These are phyloP conservation scores for Alopecurus myosuroides DNA, from an alignment of 176 grass and related monocot species.

Conservation along the genomic window DNA sequence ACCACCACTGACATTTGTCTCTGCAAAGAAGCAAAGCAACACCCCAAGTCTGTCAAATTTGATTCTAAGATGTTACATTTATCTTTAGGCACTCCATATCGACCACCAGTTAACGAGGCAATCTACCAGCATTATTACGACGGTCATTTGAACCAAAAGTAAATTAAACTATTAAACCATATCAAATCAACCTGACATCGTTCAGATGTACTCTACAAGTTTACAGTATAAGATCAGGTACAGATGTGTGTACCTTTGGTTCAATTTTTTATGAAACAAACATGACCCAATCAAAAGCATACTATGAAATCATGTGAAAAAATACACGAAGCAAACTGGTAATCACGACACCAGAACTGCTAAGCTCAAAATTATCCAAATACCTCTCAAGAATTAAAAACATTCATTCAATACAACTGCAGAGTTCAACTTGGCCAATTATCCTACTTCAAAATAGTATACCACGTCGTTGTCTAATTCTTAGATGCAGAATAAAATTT, in stretches of 20 bases:
- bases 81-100: neutral
- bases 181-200: neutral
- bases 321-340: neutral
- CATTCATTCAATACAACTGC: neutral
- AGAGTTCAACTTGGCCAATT: neutral
- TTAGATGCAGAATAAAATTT: neutral
- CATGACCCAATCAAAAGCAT: neutral
- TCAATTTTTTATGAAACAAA: neutral
- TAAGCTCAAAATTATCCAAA: neutral
- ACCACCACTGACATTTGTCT: conserved; percentile 97
- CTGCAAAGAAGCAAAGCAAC: conserved; percentile 40
- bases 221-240: neutral
- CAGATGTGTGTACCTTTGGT: neutral
- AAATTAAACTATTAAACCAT: neutral
- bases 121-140: neutral
- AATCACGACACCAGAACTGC: no score
- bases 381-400: neutral
- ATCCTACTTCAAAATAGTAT: neutral
- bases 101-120: neutral
- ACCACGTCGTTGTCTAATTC: no score
- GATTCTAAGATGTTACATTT: neutral
- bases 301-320: neutral
- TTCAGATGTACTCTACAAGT: neutral
- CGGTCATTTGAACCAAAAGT: neutral
- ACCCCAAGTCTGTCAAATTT: conserved; percentile 5